These are phyloP conservation scores for Alternaria sp. DNA, from an alignment of 2,329 filamentous ascomycete species.

Conservation along the genomic window DNA sequence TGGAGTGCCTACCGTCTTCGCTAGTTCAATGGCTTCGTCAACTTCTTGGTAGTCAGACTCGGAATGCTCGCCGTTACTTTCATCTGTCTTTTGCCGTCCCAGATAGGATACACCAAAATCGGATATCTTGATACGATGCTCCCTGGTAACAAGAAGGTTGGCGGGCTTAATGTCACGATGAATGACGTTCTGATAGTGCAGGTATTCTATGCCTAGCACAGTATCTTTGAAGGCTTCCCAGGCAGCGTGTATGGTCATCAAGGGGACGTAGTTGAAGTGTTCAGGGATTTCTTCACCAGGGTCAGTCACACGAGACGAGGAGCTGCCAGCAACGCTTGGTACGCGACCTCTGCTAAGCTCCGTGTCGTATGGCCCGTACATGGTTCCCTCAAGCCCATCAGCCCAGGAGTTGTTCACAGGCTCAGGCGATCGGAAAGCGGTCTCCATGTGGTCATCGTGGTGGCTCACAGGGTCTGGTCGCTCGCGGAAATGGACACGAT, in stretches of 20 bases:
- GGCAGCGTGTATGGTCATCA: constrained; percentile 85
- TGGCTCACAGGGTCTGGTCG: constrained; percentile 26
- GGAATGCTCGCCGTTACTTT: constrained; percentile 73
- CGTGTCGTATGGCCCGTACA: constrained; percentile 76
- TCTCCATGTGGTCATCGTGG: constrained; percentile 45
- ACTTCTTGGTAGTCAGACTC: constrained; percentile 87
- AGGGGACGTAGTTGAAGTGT: constrained; percentile 91
- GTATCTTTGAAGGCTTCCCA: constrained; percentile 90
- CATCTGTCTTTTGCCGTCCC: constrained; percentile 83
- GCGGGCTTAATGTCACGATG: constrained; percentile 67
- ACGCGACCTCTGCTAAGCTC: constrained; percentile 70
- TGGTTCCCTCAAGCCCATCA: constrained; percentile 75
- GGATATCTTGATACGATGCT: constrained; percentile 93
- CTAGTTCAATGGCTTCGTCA: constrained; percentile 93
- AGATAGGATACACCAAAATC: constrained; percentile 99
- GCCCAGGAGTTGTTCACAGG: constrained; percentile 31
- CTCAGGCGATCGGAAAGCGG: constrained; percentile 42
- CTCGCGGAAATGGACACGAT: constrained; percentile 30
- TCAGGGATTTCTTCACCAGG: constrained; percentile 72
- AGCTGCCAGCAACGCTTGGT: constrained; percentile 81
- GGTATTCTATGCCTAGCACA: constrained; percentile 89
- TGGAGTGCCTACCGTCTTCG: constrained; percentile 96
- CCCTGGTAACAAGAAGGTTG: constrained; percentile 86
- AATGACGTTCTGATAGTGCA: constrained; percentile 65
- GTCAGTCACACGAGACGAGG: constrained; percentile 63